Evolutionary conservation across 257 asterid genomes (phyloP), one percentile per base, ranked within the genome.

Genomic region (Paraleonurus japonicus): DNA sequence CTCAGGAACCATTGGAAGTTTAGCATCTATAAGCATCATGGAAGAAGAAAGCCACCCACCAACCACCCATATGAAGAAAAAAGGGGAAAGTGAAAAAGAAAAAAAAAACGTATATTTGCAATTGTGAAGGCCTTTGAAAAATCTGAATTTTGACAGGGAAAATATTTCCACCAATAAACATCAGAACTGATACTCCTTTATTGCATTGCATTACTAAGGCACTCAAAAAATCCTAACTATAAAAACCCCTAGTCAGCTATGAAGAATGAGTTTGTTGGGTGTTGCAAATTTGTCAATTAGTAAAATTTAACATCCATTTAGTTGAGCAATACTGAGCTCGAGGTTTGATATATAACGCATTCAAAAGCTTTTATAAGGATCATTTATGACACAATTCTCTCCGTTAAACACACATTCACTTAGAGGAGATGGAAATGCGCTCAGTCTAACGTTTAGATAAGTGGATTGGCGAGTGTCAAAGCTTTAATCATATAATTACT

Each of bases 321-420:
- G 32, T 41, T 17, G 64, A 45, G 30, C 47, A 66, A n/a, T 54
- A 68, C 30, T 71, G 54, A 67, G 63, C 74, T 39, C 4, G 47
- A 57, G 30, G 72, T 33, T 50, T 32, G 12, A 37, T 39, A 66
- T 27, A 68, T 28, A 68, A 30, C 8, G 30, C 54, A 75, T 64
- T 65, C 20, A 45, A n/a, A 55, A 67, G 47, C 66, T 67, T 57
- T 26, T 20, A 60, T 7, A 37, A 27, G 51, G 51, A 74, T 61
- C 62, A 61, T 61, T 57, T 22, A 17, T 41, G 55, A 4, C 61
- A n/a, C n/a, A n/a, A n/a, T 17, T 57, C 50, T 24, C 68, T 61
- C 70, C 51, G 65, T 66, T 43, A 58, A 60, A 68, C 64, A 37
- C 55, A 7, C 30, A 23, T 39, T 32, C 54, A 54, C 60, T 22